A percentile compares a stretch with the other conserved stretches of the same genome.
These are phyloP conservation scores for Citrus australasica DNA, from an alignment of 345 rosid species.

Conservation along the genomic window DNA sequence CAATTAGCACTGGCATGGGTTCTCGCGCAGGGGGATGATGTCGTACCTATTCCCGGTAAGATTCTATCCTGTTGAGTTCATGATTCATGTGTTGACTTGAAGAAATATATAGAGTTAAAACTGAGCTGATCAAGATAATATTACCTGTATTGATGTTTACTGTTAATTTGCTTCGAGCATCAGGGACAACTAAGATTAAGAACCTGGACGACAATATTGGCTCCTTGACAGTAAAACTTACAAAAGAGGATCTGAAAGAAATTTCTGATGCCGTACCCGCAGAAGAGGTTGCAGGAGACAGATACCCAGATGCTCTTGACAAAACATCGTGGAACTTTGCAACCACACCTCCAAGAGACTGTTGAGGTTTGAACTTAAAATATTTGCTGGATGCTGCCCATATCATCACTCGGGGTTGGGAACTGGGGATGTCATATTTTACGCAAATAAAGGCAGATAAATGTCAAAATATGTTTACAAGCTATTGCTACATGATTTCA, in stretches of 20 bases:
- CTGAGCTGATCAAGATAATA: background rate
- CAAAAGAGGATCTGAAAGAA: conserved; percentile 21
- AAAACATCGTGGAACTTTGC: conserved; percentile 10
- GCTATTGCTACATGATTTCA: no score
- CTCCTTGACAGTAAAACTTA: conserved; percentile 14
- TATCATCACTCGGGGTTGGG: background rate
- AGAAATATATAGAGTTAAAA: background rate
- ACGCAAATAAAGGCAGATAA: no score
- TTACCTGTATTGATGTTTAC: background rate
- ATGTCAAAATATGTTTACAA: no score
- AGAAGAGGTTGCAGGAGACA: conserved; percentile 19
- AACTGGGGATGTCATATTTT: background rate
- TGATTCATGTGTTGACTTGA: background rate
- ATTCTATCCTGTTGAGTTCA: background rate
- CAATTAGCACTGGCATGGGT: conserved; percentile 42
- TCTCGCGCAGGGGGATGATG: conserved; percentile 32
- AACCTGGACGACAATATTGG: conserved; percentile 18
- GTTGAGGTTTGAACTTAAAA: background rate
- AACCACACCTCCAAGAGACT: conserved; percentile 16
- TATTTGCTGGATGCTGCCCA: background rate
- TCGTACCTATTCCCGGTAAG: conserved; percentile 30
- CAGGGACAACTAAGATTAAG: conserved; percentile 29
- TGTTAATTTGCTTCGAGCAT: background rate
- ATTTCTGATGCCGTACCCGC: conserved; percentile 15
- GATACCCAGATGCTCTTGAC: background rate